A percentile compares a stretch with the other conserved stretches of the same genome.
phyloP scores from a whole-genome alignment of 2,329 filamentous ascomycete species.

The Aspergillus proliferans region DNA sequence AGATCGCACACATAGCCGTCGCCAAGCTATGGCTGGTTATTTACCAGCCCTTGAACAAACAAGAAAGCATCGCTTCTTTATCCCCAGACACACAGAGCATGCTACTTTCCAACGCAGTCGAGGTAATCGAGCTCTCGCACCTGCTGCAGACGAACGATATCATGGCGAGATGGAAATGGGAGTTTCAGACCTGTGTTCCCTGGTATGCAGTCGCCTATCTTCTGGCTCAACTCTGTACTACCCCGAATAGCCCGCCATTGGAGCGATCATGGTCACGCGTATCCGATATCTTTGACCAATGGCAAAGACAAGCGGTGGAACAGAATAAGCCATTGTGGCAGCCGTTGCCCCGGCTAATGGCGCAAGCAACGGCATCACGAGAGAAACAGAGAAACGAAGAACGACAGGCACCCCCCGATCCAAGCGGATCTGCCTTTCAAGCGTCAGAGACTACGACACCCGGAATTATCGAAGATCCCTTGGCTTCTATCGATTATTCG shows the following conservation, averaged over 20 bases:
- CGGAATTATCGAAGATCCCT: too few species aligned
- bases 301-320: too few species aligned
- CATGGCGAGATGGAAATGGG: slow-evolving; percentile 51
- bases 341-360: too few species aligned
- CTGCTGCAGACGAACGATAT: slow-evolving; percentile 47
- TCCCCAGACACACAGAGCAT: slow-evolving; percentile 39
- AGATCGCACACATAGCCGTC: not conserved
- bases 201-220: slow-evolving; percentile 56
- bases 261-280: too few species aligned
- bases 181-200: slow-evolving; percentile 55
- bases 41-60: slow-evolving; percentile 37
- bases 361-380: too few species aligned
- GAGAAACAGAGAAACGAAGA: too few species aligned
- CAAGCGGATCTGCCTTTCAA: too few species aligned
- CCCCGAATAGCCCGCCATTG: slow-evolving; percentile 44
- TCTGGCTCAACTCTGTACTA: slow-evolving; percentile 45
- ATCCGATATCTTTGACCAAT: too few species aligned
- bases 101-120: slow-evolving; percentile 34
- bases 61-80: slow-evolving; percentile 46
- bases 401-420: too few species aligned
- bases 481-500: too few species aligned
- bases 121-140: slow-evolving; percentile 46
- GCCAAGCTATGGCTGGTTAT: slow-evolving; percentile 46
- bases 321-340: too few species aligned
- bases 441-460: too few species aligned